These are phyloP conservation scores for Sanchytrium tribonematis DNA, from an alignment of 371 early-diverging fungal species.

Conservation along the genomic window DNA sequence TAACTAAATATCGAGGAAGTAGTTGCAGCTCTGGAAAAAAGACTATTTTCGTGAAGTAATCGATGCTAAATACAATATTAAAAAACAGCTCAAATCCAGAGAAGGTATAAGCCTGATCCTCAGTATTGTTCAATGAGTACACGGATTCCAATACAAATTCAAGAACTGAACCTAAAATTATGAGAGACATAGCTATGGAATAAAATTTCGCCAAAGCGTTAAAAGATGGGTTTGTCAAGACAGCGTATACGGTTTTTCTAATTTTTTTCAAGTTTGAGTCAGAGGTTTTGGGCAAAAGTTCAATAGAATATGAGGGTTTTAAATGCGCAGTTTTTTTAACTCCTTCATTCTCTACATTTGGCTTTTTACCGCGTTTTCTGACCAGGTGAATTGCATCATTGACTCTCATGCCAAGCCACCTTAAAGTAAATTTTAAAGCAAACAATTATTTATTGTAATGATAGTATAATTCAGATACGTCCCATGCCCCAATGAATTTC, in stretches of 20 bases:
- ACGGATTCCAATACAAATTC: not conserved
- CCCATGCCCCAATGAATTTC: conserved; percentile 53
- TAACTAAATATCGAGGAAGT: not conserved
- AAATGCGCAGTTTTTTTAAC: no score
- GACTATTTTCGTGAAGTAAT: not conserved
- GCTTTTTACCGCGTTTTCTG: not conserved
- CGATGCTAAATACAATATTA: not conserved
- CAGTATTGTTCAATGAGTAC: not conserved
- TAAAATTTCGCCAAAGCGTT: not conserved
- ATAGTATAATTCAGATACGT: conserved; percentile 61
- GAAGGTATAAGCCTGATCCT: not conserved
- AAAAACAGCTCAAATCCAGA: not conserved
- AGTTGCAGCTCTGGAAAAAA: not conserved
- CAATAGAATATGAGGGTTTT: no score
- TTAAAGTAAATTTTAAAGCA: not conserved
- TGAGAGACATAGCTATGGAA: not conserved
- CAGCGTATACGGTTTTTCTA: not conserved
- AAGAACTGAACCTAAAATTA: not conserved
- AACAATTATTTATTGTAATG: not conserved
- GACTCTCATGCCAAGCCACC: not conserved
- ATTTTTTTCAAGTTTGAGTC: not conserved
- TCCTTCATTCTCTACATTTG: no score
- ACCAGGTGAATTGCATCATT: not conserved
- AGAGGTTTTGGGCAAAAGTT: no score
- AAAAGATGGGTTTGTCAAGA: not conserved